Evolutionary conservation across 2,329 filamentous ascomycete species (phyloP).

Genomic region (Talaromyces sp.): DNA sequence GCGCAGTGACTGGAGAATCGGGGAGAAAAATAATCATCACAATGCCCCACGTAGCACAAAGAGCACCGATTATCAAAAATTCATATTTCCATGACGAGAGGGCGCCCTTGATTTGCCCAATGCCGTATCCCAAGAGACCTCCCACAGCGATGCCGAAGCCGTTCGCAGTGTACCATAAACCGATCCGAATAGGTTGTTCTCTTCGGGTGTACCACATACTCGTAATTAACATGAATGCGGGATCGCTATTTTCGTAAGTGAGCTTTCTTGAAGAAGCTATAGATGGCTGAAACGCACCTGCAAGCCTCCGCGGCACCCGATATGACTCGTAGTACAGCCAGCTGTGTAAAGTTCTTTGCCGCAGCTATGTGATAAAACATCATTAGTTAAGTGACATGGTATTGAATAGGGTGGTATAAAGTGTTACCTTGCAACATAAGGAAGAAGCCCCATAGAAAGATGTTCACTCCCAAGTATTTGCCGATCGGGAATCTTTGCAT

Average conservation of each 20-base stretch:
- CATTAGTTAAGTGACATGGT: neutral
- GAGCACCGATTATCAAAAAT: conserved; percentile 33
- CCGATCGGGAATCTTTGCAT: conserved; percentile 16
- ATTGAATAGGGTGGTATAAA: neutral
- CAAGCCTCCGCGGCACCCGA: conserved; percentile 55
- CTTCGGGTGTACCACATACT: conserved; percentile 23
- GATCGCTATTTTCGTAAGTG: conserved; percentile 33
- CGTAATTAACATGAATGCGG: conserved; percentile 59
- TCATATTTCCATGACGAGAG: conserved; percentile 31
- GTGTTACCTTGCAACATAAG: conserved; percentile 41
- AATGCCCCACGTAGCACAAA: conserved; percentile 28
- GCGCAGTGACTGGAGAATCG: conserved; percentile 39
- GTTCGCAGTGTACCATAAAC: conserved; percentile 39
- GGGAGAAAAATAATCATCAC: conserved; percentile 33
- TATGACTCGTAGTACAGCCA: conserved; percentile 57
- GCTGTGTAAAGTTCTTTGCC: conserved; percentile 54
- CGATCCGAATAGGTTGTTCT: conserved; percentile 30
- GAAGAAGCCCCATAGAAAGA: conserved; percentile 38
- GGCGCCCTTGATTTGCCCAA: conserved; percentile 40
- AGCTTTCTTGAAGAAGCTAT: neutral
- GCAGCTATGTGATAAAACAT: conserved; percentile 33
- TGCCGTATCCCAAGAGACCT: conserved; percentile 48
- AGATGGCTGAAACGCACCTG: neutral
- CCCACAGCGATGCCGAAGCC: conserved; percentile 48
- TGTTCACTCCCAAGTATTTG: conserved; percentile 52